These are phyloP conservation scores for Sporobolomyces pararoseus DNA, from an alignment of 768 basidiomycete species.

Conservation along the genomic window DNA sequence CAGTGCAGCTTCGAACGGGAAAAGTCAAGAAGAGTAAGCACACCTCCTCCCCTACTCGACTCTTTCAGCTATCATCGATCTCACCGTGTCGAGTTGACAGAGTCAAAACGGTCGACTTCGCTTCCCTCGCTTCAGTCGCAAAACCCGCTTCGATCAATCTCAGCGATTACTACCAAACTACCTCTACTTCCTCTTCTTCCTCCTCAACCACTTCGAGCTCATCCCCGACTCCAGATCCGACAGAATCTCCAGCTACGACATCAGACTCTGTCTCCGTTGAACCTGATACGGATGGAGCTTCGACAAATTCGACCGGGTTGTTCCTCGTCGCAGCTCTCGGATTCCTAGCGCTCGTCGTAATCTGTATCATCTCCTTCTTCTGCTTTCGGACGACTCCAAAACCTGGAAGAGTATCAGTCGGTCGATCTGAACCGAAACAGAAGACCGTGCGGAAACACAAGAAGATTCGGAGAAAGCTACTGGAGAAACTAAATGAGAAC, in stretches of 20 bases:
- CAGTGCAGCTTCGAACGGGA: neutral
- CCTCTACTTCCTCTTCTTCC: neutral
- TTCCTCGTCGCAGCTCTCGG: neutral
- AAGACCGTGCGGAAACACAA: neutral
- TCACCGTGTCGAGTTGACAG: neutral
- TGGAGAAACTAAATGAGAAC: neutral
- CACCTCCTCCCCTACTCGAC: neutral
- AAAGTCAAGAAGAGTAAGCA: neutral
- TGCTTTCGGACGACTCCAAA: conserved; percentile 3
- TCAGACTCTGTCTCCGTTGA: no score
- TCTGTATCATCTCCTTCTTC: neutral
- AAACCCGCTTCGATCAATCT: conserved; percentile 2
- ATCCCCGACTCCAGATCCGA: neutral
- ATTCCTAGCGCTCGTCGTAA: conserved; percentile 8
- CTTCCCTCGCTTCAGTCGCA: neutral
- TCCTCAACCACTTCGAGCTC: neutral
- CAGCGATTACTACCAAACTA: neutral
- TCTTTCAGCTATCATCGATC: neutral
- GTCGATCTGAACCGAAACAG: neutral
- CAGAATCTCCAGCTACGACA: neutral
- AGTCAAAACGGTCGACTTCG: neutral
- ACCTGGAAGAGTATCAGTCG: neutral
- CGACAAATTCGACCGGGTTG: neutral
- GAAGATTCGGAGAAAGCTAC: neutral
- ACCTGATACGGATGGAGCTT: no score